These are phyloP conservation scores for Caryocar brasiliense DNA, from an alignment of 441 rosid species.

Conservation along the genomic window DNA sequence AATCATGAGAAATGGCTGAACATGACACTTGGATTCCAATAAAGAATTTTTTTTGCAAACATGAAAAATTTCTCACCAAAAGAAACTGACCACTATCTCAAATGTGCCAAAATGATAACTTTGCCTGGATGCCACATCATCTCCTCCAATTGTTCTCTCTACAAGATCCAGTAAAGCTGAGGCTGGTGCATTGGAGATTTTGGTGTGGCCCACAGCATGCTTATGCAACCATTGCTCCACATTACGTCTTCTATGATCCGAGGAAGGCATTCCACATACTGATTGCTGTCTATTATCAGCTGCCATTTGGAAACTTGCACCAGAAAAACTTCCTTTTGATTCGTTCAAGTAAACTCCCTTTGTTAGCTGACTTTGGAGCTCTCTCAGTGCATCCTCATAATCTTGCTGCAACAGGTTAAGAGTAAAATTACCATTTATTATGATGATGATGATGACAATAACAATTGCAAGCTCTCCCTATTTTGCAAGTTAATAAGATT, in stretches of 20 bases:
- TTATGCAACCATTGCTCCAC: slow-evolving; percentile 45
- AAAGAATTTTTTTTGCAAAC: too few species aligned
- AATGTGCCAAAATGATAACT: slow-evolving; percentile 27
- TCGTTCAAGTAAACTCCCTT: slow-evolving; percentile 43
- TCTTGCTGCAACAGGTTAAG: slow-evolving; percentile 31
- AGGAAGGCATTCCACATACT: slow-evolving; percentile 11
- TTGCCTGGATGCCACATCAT: slow-evolving; percentile 34
- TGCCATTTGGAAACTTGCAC: slow-evolving; percentile 15
- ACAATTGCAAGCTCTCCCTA: too few species aligned
- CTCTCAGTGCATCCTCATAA: slow-evolving; percentile 45
- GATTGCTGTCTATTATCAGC: slow-evolving; percentile 17
- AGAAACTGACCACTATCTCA: slow-evolving; percentile 45
- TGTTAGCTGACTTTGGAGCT: slow-evolving; percentile 42
- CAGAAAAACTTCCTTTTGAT: slow-evolving; percentile 20
- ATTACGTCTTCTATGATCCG: slow-evolving; percentile 28
- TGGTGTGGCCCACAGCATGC: slow-evolving; percentile 22
- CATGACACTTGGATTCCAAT: background rate
- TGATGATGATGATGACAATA: too few species aligned
- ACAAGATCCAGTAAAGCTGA: slow-evolving; percentile 35
- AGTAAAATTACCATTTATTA: too few species aligned
- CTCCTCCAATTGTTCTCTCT: slow-evolving; percentile 34
- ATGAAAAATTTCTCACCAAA: slow-evolving; percentile 6
- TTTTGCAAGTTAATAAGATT: too few species aligned
- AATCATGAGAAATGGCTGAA: too few species aligned
- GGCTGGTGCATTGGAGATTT: slow-evolving; percentile 17